A percentile compares a stretch with the other conserved stretches of the same genome.
Evolutionary conservation across 352 stramenopile species (phyloP).

Genomic region (Pseudoperonospora humuli): DNA sequence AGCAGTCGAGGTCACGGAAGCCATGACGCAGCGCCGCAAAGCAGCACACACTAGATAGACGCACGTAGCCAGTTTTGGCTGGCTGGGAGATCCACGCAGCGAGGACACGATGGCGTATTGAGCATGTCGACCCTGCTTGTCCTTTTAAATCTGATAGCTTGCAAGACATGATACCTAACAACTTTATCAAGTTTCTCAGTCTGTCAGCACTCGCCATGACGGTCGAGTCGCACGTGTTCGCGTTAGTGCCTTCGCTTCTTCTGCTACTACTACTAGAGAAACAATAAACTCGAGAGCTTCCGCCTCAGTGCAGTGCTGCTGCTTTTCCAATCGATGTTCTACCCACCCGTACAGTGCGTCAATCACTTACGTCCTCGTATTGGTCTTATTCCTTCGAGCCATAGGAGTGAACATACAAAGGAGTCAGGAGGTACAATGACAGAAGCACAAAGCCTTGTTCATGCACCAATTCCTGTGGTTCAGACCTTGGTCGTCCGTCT

Average conservation of each 20-base stretch:
- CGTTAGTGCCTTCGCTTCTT: conserved; percentile 32
- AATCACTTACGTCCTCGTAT: too few species aligned
- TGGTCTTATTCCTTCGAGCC: too few species aligned
- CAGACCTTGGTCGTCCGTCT: too few species aligned
- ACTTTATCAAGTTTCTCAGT: neutral
- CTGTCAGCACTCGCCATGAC: conserved; percentile 3
- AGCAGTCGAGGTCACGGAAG: neutral
- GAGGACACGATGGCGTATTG: neutral
- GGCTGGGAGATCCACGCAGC: neutral
- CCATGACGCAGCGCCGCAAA: conserved; percentile 26
- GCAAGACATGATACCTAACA: neutral
- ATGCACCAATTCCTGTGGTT: too few species aligned
- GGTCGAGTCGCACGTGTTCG: conserved; percentile 24
- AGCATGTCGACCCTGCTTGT: neutral
- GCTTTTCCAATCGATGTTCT: too few species aligned
- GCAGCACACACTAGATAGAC: conserved; percentile 17
- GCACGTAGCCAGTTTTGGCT: conserved; percentile 16
- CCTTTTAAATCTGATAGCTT: neutral
- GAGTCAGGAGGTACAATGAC: too few species aligned
- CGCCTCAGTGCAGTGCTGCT: conserved; percentile 28
- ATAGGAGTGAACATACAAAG: too few species aligned
- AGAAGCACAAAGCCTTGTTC: too few species aligned
- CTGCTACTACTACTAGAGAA: conserved; percentile 25
- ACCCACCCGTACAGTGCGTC: too few species aligned
- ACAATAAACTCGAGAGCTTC: conserved; percentile 26